These are phyloP conservation scores for Cicer cuneatum DNA, from an alignment of 306 rosid genomes.

Conservation along the genomic window DNA sequence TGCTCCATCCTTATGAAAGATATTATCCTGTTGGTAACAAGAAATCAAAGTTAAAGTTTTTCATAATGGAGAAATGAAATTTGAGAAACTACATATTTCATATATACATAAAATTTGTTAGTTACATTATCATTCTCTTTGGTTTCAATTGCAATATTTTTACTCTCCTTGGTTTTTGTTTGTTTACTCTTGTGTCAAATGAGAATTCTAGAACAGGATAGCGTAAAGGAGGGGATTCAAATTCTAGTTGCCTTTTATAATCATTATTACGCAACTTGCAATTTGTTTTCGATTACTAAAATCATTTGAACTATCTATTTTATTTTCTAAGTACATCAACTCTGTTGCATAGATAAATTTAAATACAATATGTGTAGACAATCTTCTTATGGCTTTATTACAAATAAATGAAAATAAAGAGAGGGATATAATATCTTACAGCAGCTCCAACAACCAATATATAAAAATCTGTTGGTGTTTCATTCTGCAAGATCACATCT, in stretches of 20 bases:
- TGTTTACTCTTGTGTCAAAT: not conserved
- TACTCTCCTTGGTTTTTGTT: not conserved
- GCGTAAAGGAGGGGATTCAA: too few species aligned
- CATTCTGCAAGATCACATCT: slow-evolving; percentile 82
- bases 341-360: too few species aligned
- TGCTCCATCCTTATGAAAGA: slow-evolving; percentile 50
- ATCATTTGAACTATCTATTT: too few species aligned
- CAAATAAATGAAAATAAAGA: slow-evolving; percentile 19
- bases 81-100: slow-evolving; percentile 18
- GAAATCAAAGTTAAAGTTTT: slow-evolving; percentile 19
- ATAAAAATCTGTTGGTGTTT: slow-evolving; percentile 84
- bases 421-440: slow-evolving; percentile 53
- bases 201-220: too few species aligned
- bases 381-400: too few species aligned
- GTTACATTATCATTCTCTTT: not conserved
- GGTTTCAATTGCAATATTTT: slow-evolving; percentile 1
- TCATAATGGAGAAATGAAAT: not conserved
- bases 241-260: too few species aligned
- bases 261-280: too few species aligned
- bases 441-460: slow-evolving; percentile 66
- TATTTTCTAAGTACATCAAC: too few species aligned
- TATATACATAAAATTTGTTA: not conserved
- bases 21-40: slow-evolving; percentile 57
- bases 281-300: too few species aligned
- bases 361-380: too few species aligned